These are phyloP conservation scores for Polygonum aviculare DNA, from an alignment of 148 eudicot species.

Conservation along the genomic window DNA sequence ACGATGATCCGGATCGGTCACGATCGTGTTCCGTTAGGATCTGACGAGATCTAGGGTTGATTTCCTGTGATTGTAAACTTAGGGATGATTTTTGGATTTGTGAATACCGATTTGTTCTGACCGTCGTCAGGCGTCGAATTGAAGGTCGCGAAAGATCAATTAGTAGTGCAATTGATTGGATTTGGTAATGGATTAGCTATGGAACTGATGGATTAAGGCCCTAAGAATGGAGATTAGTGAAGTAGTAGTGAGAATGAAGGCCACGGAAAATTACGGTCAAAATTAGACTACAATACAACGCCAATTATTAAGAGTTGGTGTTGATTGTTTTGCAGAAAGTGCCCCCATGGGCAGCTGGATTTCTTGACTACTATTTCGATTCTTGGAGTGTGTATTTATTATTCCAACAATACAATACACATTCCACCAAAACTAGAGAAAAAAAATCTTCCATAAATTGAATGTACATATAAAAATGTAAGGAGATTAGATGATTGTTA, in stretches of 20 bases:
- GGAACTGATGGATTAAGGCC: background rate
- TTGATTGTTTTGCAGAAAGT: background rate
- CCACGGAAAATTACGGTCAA: background rate
- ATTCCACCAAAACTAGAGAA: background rate
- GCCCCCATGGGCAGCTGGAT: slow-evolving; percentile 1
- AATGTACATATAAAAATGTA: no score
- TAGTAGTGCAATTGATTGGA: background rate
- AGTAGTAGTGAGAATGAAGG: background rate
- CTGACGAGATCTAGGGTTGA: no score
- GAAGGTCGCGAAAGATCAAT: no score
- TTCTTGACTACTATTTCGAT: background rate
- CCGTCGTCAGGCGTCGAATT: no score
- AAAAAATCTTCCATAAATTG: no score
- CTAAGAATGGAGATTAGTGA: background rate
- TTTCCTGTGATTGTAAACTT: no score
- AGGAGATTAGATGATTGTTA: no score
- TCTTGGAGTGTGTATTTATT: background rate
- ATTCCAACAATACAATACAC: background rate
- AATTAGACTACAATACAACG: background rate
- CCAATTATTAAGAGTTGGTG: background rate
- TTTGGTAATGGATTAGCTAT: background rate
- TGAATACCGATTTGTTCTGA: no score
- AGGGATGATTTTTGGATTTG: no score
- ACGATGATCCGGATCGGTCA: background rate
- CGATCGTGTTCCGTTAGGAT: no score